Conservation (phyloP, 305 asterid species). For the Petunia hybrid region DNA sequence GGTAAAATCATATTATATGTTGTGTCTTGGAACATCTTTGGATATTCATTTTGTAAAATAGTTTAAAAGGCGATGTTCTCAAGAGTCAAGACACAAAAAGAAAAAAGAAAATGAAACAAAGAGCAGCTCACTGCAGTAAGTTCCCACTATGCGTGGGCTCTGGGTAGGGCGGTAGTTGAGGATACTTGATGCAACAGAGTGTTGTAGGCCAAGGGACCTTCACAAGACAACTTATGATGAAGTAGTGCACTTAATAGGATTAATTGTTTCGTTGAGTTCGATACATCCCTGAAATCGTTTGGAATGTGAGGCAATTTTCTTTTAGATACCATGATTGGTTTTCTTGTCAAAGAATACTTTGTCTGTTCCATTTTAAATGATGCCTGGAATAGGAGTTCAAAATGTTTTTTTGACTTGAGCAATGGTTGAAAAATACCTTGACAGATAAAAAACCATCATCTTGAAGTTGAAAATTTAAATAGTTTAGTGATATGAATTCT, state of each 20-base stretch:
- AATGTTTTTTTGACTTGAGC: neutral
- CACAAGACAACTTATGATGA: constrained; percentile 23
- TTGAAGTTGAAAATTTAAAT: neutral
- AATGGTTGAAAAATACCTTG: constrained; percentile 19
- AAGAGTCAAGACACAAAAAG: too few relatives aligned
- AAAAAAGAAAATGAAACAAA: too few relatives aligned
- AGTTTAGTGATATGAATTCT: constrained; percentile 13
- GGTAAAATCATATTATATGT: too few relatives aligned
- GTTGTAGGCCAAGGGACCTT: neutral
- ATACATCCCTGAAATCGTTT: constrained; percentile 24
- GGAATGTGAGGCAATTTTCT: neutral
- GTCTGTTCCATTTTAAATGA: neutral
- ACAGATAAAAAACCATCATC: neutral
- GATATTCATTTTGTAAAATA: too few relatives aligned
- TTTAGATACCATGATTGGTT: constrained; percentile 7
- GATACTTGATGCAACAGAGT: constrained; percentile 27
- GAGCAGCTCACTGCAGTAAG: too few relatives aligned
- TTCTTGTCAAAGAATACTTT: neutral
- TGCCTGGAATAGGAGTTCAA: constrained; percentile 9
- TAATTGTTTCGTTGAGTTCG: constrained; percentile 19
- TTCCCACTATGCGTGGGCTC: neutral
- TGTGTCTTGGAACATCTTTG: too few relatives aligned
- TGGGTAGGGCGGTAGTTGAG: neutral
- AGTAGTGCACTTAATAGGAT: constrained; percentile 6
- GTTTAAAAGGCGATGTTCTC: too few relatives aligned